These are phyloP conservation scores for Linaria vulgaris DNA, from an alignment of 257 asterid species.

Conservation along the genomic window DNA sequence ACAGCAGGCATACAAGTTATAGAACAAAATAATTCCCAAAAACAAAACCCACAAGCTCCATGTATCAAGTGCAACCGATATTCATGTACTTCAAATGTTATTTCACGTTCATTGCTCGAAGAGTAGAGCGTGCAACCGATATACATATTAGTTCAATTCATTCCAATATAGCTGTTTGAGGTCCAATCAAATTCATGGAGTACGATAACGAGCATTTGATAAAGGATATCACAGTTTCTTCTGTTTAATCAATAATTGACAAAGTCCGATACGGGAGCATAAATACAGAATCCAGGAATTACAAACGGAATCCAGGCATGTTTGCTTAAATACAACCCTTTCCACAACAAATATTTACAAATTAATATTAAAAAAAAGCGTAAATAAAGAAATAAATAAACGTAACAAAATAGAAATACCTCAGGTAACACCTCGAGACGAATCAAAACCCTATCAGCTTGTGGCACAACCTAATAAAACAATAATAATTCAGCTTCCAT, in stretches of 20 bases:
- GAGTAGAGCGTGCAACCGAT: background rate
- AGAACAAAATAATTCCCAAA: too few species aligned
- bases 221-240: too few species aligned
- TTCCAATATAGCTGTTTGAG: background rate
- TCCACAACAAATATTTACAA: background rate
- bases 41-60: background rate
- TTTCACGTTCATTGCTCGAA: background rate
- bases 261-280: background rate
- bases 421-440: conserved; percentile 69
- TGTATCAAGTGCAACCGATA: background rate
- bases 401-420: too few species aligned
- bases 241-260: too few species aligned
- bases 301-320: too few species aligned
- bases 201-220: background rate
- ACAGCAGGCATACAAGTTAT: too few species aligned
- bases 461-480: conserved; percentile 70
- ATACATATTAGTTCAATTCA: background rate
- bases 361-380: background rate
- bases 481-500: background rate
- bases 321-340: background rate
- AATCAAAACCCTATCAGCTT: conserved; percentile 86
- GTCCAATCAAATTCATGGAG: too few species aligned
- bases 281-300: background rate
- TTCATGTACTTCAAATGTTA: too few species aligned
- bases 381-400: background rate